Evolutionary conservation across 1,284 basidiomycete genomes (phyloP).

Genomic region (Ustilago tritici): DNA sequence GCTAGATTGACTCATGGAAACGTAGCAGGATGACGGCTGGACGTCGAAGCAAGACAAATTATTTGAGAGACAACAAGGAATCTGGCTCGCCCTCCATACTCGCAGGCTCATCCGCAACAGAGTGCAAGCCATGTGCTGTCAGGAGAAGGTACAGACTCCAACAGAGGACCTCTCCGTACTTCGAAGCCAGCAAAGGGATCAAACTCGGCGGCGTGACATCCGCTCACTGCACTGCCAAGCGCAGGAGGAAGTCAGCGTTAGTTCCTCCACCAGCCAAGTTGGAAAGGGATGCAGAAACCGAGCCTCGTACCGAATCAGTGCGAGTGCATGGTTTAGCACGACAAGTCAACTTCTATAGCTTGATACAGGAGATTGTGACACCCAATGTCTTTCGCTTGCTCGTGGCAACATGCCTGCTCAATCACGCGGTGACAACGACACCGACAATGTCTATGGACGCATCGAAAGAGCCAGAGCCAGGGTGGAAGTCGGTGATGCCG

Average conservation of each 20-base stretch:
- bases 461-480: constrained; percentile 1
- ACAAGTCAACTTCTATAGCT: constrained; percentile 36
- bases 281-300: background rate
- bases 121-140: background rate
- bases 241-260: background rate
- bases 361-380: constrained; percentile 47
- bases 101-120: background rate
- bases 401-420: constrained; percentile 45
- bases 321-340: constrained; percentile 34
- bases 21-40: background rate
- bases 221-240: background rate
- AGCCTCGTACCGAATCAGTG: constrained; percentile 2
- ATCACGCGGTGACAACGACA: constrained; percentile 22
- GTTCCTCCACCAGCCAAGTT: background rate
- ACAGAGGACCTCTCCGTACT: constrained; percentile 28
- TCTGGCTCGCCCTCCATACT: background rate
- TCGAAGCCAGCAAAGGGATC: background rate
- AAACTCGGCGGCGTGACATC: background rate
- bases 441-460: no score
- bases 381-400: constrained; percentile 46
- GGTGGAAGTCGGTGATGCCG: constrained; percentile 45
- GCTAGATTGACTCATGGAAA: background rate
- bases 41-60: background rate
- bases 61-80: background rate
- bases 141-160: constrained; percentile 22